A percentile compares a stretch with the other conserved stretches of the same genome.
These are phyloP conservation scores for Arthrobotrys sinensis DNA, from an alignment of 2,329 filamentous ascomycete species.

Conservation along the genomic window DNA sequence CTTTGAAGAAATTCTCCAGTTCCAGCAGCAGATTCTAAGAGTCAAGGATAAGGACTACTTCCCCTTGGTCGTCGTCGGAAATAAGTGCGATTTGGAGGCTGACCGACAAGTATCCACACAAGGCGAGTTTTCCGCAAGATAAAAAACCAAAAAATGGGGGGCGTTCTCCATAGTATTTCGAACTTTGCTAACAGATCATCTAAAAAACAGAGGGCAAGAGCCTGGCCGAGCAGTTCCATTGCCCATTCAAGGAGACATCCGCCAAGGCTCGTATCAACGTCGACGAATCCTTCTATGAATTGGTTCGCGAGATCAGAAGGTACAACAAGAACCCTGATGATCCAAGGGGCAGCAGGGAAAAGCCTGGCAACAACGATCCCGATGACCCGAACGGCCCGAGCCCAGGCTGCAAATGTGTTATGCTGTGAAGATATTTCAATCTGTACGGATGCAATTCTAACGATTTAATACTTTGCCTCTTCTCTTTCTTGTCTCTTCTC, in stretches of 20 bases:
- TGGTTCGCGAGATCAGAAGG: conserved; percentile 95
- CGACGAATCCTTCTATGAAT: conserved; percentile 98
- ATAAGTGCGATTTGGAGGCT: conserved; percentile 97
- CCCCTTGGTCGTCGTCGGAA: conserved; percentile 98
- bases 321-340: conserved; percentile 99
- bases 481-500: conserved; percentile 40
- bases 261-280: conserved; percentile 98
- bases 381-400: conserved; percentile 71
- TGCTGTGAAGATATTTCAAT: conserved; percentile 62
- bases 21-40: conserved; percentile 97
- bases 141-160: background rate
- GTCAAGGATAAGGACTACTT: conserved; percentile 99
- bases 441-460: conserved; percentile 60
- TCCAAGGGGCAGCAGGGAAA: conserved; percentile 61
- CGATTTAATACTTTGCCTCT: conserved; percentile 55
- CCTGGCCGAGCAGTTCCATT: conserved; percentile 87
- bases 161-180: background rate
- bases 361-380: conserved; percentile 73
- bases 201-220: conserved; percentile 82
- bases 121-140: conserved; percentile 74
- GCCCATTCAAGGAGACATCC: conserved; percentile 99
- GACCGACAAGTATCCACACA: conserved; percentile 93
- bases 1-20: conserved; percentile 98
- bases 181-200: conserved; percentile 30
- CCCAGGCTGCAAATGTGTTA: conserved; percentile 63